A percentile compares a stretch with the other conserved stretches of the same genome.
Evolutionary conservation across 306 rosid species (phyloP).

Genomic region (Gillenia trifoliata): DNA sequence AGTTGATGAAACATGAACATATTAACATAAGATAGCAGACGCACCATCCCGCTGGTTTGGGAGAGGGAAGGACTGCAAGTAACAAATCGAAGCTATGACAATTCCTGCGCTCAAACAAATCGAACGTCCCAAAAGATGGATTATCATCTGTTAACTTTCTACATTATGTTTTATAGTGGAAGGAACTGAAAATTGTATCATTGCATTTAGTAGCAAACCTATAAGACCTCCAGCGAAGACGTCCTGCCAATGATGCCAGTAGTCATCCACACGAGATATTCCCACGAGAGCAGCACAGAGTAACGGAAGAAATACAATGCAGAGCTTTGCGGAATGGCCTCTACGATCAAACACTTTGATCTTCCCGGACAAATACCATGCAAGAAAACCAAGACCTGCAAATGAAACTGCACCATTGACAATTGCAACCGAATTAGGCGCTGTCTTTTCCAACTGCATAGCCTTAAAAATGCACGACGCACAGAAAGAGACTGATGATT

Average conservation of each 20-base stretch:
- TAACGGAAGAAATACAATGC: conserved; percentile 42
- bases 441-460: background rate
- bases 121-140: background rate
- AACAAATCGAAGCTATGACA: conserved; percentile 27
- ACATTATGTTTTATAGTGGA: background rate
- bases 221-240: conserved; percentile 44
- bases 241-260: conserved; percentile 64
- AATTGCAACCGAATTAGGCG: conserved; percentile 8
- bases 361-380: conserved; percentile 54
- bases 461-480: background rate
- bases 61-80: conserved; percentile 47
- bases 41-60: conserved; percentile 34
- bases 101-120: conserved; percentile 31
- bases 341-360: conserved; percentile 45
- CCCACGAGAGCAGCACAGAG: conserved; percentile 44
- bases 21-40: background rate
- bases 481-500: background rate
- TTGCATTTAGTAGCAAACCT: conserved; percentile 24
- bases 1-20: background rate
- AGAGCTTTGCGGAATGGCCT: conserved; percentile 40
- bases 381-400: conserved; percentile 54
- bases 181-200: background rate
- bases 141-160: background rate
- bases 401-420: conserved; percentile 42
- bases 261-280: conserved; percentile 46